Base-by-base conservation (phyloP, 192 early-diverging fungal species). In the Rhizophagus sp. region DNA sequence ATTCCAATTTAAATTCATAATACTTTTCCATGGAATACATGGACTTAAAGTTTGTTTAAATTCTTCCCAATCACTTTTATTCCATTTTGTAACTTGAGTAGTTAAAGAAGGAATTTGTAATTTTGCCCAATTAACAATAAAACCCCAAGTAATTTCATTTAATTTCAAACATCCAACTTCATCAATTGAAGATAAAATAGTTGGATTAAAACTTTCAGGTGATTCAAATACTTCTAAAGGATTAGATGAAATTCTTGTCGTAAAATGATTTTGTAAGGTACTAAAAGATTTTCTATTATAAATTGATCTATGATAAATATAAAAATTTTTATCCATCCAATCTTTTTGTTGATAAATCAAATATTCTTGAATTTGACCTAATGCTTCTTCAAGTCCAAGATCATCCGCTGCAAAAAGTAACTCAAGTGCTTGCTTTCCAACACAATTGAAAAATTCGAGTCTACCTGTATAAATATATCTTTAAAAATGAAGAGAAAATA, bases 251-350 rank as follows among this genome's bases (percentile, higher is more conserved):
- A 72, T 44, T 72, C 44, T 72, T 11, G 39, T 49, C 0, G 41
- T 49, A 41, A 50, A 72, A 72, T 72, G 25, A 49, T 47, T 27
- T 25, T 72, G 70, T n/a, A 72, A 24, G 2, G 44, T 50, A n/a
- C 39, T 72, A 49, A 72, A 49, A 44, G 39, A 27, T 47, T 72
- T 41, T 24, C 44, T n/a, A n/a, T 2, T n/a, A 49, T 34, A 72
- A 27, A 72, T 72, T 50, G 4, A 10, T 49, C 24, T 22, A 72
- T 72, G 70, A 72, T 50, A 25, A 50, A 12, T 3, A 25, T 47
- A 11, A 19, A 72, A 72, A 72, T 72, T 72, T 72, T n/a, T 50
- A 72, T 72, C 22, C 70, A 72, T 72, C 70, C 70, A 72, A n/a
- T 24, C 70, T 49, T 7, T 49, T 49, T 72, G 70, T 47, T 72